phyloP scores from a whole-genome alignment of 176 grass and related monocot genomes.

The Microstegium vimineum region DNA sequence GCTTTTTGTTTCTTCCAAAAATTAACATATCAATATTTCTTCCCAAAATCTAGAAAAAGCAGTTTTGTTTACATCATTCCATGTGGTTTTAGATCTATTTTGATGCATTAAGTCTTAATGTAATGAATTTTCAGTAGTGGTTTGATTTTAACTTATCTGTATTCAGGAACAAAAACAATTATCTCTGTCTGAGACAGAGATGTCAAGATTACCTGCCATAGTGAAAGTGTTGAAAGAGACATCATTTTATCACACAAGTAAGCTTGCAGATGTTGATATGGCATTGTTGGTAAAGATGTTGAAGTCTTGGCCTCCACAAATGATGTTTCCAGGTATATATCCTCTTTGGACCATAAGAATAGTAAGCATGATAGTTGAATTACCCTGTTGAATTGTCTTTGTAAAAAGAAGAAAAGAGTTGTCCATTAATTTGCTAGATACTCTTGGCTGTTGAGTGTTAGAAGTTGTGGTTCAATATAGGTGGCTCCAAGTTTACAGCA shows the following conservation, averaged over 20 bases:
- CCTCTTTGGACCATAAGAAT: not conserved
- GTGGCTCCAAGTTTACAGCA: not conserved
- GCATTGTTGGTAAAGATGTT: conserved; percentile 70
- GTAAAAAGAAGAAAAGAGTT: not conserved
- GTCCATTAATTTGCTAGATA: not conserved
- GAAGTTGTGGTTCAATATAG: not conserved
- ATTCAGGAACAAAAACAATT: conserved; percentile 64
- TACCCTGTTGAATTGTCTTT: not conserved
- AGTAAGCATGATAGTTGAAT: not conserved
- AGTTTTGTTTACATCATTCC: not conserved
- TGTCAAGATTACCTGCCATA: conserved; percentile 80
- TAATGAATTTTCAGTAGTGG: not conserved
- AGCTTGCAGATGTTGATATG: conserved; percentile 81
- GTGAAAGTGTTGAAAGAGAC: conserved; percentile 84
- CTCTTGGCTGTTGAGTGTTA: not conserved
- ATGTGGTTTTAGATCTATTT: not conserved
- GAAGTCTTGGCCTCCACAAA: conserved; percentile 72
- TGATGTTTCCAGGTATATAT: conserved; percentile 86
- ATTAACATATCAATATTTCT: not conserved
- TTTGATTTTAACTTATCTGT: conserved; percentile 30
- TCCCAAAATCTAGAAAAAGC: not conserved
- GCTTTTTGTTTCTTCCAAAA: conserved; percentile 16
- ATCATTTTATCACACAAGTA: conserved; percentile 86
- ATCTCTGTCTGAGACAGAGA: conserved; percentile 69
- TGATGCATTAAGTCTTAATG: not conserved